Conservation (phyloP, 2,329 filamentous ascomycete species). For the Beauveria asiatica region DNA sequence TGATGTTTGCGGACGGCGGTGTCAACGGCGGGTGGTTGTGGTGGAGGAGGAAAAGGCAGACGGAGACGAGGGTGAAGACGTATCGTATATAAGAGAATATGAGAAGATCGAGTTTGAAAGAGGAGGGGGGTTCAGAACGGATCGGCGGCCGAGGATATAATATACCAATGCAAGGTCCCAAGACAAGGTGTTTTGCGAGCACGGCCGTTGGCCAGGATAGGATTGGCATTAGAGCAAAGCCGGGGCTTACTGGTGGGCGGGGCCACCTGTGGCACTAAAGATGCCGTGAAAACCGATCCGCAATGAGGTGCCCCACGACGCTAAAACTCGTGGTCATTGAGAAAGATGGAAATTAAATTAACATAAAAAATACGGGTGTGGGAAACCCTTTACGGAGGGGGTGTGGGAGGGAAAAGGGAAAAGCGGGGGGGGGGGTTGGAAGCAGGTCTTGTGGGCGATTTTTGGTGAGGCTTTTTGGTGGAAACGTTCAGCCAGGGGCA, state of each 20-base stretch:
- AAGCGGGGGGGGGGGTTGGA: background rate
- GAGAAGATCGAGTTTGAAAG: background rate
- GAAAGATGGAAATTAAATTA: constrained; percentile 6
- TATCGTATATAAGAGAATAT: background rate
- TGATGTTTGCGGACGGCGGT: background rate
- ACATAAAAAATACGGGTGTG: background rate
- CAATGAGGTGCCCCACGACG: background rate
- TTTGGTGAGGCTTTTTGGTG: too few relatives aligned
- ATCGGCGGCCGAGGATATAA: constrained; percentile 10
- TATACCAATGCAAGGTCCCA: constrained; percentile 10
- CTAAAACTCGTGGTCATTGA: constrained; percentile 1
- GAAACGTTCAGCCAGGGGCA: too few relatives aligned
- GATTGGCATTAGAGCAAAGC: constrained; percentile 2
- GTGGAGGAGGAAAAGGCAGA: background rate
- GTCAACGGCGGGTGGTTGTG: too few relatives aligned
- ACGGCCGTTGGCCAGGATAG: constrained; percentile 10
- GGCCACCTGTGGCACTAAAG: constrained; percentile 8
- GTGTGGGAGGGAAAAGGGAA: background rate
- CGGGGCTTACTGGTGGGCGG: constrained; percentile 8
- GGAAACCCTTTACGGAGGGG: background rate
- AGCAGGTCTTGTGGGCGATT: too few relatives aligned
- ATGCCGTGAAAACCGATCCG: constrained; percentile 13
- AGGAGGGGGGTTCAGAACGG: background rate
- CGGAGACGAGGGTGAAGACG: background rate
- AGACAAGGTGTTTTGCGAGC: constrained; percentile 6